These are phyloP conservation scores for Pharnaceum exiguum DNA, from an alignment of 148 eudicot species.

Conservation along the genomic window DNA sequence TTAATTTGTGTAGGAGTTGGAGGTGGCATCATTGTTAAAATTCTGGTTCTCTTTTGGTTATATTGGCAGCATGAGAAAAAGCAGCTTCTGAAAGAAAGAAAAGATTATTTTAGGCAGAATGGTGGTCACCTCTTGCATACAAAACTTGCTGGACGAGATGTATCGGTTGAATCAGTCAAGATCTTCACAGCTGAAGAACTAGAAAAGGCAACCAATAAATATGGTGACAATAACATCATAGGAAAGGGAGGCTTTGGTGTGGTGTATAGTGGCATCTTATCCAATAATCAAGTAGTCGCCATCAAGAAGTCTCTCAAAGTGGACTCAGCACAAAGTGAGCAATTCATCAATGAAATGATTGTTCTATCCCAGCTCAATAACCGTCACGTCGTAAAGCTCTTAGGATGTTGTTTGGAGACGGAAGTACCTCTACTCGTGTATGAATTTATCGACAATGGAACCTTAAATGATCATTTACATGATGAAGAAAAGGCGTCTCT, in stretches of 20 bases:
- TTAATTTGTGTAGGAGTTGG: conserved; percentile 13
- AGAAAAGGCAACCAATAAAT: conserved; percentile 15
- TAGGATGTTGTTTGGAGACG: conserved; percentile 21
- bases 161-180: neutral
- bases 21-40: conserved; percentile 2
- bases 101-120: conserved; percentile 14
- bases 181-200: conserved; percentile 13
- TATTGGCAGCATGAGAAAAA: conserved; percentile 8
- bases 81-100: conserved; percentile 1
- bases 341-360: conserved; percentile 20
- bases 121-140: conserved; percentile 12
- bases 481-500: neutral
- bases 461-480: conserved; percentile 18
- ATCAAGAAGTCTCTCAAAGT: conserved; percentile 19
- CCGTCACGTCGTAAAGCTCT: conserved; percentile 17
- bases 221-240: conserved; percentile 1
- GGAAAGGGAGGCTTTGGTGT: conserved; percentile 26
- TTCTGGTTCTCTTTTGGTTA: neutral
- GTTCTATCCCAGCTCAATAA: conserved; percentile 18
- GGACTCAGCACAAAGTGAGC: conserved; percentile 14
- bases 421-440: conserved; percentile 19
- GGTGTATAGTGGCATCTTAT: conserved; percentile 7
- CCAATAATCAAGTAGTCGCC: conserved; percentile 14
- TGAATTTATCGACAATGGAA: conserved; percentile 20
- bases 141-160: conserved; percentile 1